Evolutionary conservation across 1,284 basidiomycete genomes (phyloP), one percentile per base, ranked within the genome.

Genomic region (Cutaneotrichosporon sp.): DNA sequence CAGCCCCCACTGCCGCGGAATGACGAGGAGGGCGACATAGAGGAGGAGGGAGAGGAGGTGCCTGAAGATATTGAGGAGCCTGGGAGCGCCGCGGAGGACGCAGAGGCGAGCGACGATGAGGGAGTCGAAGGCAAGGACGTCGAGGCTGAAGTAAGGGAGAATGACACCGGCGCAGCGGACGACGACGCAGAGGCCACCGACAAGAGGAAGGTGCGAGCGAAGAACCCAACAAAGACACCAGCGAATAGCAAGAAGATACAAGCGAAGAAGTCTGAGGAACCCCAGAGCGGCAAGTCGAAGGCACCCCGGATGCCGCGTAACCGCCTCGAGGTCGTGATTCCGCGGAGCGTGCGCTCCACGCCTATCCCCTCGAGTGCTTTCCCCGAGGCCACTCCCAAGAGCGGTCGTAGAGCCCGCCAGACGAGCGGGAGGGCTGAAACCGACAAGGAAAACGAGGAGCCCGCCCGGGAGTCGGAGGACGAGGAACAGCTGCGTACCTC

Each of bases 1-100:
- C 69, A 71, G 57, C 49, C 51, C 14, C 54, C 52, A 9, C 46
- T 70, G n/a, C 63, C 59, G 11, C 19, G 19, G 6, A 45, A 52
- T 9, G 53, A 44, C 8, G 47, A n/a, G n/a, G 54, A 47, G 22
- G 44, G 44, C 11, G 22, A n/a, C 3, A 29, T 38, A 16, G 35
- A 9, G 2, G 49, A 44, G 33, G 29, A 41, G 17, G 31, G 16
- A 3, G 39, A 4, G 31, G 32, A 37, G 32, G 33, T 2, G 1
- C 34, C 27, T n/a, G 41, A 34, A 7, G 32, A 35, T 20, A 27
- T 26, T 31, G 45, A 31, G 7, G 42, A 37, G 3, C 10, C 19
- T 9, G 52, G 37, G 19, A 31, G 11, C 8, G 46, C 25, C 16
- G 42, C 33, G 29, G 35, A 33, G 22, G 31, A 41, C 8, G 50